Evolutionary conservation across 2,329 filamentous ascomycete genomes (phyloP), one percentile per base, ranked within the genome.

Genomic region (Ceratocystis smalleyi): DNA sequence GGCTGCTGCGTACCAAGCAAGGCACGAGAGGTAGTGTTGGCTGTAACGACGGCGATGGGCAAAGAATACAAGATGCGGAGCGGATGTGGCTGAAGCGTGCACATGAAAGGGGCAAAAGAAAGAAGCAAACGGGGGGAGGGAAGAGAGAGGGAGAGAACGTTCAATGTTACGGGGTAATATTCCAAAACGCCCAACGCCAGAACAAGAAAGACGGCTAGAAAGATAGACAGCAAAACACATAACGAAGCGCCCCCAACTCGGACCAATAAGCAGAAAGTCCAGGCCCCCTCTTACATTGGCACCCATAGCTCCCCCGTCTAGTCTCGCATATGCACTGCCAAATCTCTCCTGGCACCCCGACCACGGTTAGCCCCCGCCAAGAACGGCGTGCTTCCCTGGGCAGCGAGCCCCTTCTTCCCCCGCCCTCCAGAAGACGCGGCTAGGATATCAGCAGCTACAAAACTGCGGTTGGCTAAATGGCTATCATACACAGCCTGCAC

Each of bases 381-480:
- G 15, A 40, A 12, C 35, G 4, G 8, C 35, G 12, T 40, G 1
- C 5, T 12, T 40, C 12, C 35, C 35, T 40, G 35, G 35, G 1
- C 35, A 40, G 10, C 3, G 4, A 40, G 12, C 35, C 35, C 35
- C 35, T 40, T 40, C 12, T 40, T 40, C 10, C 35, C 35, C 35
- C 35, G 35, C 3, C 12, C 35, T 12, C 12, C 5, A 40, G 35
- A 12, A 40, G 51, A 6, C 8, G 12, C 15, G n/a, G 45, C 0
- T 1, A 17, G 69, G 1, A 68, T 62, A 67, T 87, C 84, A 12
- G 88, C 75, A 12, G 85, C 74, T 40, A 76, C 73, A 68, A 86
- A 89, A 74, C 91, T 95, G 70, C 83, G 85, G 54, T 90, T 89
- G 1, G 92, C 76, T 59, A 89, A 85, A 63, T 87, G 83, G 27